Evolutionary conservation across 495 filamentous ascomycete species (phyloP).

Genomic region (Hyaloscypha bicolor): DNA sequence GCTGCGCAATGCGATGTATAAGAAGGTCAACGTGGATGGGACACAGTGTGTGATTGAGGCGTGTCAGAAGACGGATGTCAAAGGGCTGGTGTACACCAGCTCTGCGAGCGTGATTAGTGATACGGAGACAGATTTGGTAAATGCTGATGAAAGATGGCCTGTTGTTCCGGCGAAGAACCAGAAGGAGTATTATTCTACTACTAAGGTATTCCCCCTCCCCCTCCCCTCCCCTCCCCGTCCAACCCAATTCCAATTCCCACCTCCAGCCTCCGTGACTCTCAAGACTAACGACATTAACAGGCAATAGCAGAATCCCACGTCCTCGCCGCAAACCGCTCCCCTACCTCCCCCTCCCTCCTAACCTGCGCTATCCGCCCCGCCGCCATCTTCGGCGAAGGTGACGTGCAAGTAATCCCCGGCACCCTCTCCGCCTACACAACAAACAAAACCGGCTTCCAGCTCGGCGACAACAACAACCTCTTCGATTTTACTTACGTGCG

Average conservation of each 20-base stretch:
- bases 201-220: constrained; percentile 60
- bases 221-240: constrained; percentile 17
- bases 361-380: constrained; percentile 84
- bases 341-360: constrained; percentile 61
- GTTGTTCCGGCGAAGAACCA: constrained; percentile 69
- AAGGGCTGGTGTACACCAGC: constrained; percentile 93
- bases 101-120: constrained; percentile 87
- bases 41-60: constrained; percentile 79
- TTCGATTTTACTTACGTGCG: constrained; percentile 84
- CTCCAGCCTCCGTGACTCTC: not conserved
- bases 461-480: constrained; percentile 86
- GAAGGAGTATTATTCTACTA: constrained; percentile 89
- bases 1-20: constrained; percentile 46
- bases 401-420: constrained; percentile 64
- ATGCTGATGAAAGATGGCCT: constrained; percentile 88
- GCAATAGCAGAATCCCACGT: constrained; percentile 86
- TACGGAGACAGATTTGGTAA: constrained; percentile 76
- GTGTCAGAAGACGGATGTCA: constrained; percentile 74
- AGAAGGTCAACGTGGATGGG: constrained; percentile 92
- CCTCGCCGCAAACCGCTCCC: constrained; percentile 77
- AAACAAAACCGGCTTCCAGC: constrained; percentile 74
- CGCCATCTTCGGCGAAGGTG: constrained; percentile 90
- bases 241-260: not conserved
- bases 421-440: constrained; percentile 66
- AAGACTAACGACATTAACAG: constrained; percentile 42